Conservation (phyloP, 495 filamentous ascomycete genomes). For the Aspergillus egyptiacus region DNA sequence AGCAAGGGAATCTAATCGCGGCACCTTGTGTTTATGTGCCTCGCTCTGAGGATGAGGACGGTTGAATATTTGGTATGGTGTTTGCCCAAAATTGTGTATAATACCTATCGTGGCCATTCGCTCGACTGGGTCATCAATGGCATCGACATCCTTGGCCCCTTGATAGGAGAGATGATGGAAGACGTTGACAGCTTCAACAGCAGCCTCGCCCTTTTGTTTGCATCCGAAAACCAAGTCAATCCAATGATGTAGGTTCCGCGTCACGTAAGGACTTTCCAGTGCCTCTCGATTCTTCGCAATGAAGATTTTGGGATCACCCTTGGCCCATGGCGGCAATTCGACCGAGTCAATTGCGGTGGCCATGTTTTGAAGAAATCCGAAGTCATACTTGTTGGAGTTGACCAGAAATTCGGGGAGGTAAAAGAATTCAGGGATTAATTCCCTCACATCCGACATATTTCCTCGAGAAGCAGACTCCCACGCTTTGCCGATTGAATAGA, state of each 20-base stretch:
- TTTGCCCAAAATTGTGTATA: constrained; percentile 98
- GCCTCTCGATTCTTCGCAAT: constrained; percentile 92
- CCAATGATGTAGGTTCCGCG: constrained; percentile 84
- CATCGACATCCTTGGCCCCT: constrained; percentile 86
- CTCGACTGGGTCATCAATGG: constrained; percentile 82
- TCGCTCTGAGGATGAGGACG: constrained; percentile 72
- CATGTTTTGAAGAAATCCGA: constrained; percentile 75
- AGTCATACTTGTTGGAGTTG: constrained; percentile 90
- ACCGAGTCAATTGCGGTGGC: constrained; percentile 78
- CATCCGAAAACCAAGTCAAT: constrained; percentile 93
- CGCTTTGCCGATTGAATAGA: constrained; percentile 86
- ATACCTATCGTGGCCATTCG: constrained; percentile 83
- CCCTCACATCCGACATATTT: constrained; percentile 89
- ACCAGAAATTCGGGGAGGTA: constrained; percentile 89
- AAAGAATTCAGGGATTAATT: constrained; percentile 94
- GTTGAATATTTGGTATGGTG: constrained; percentile 88
- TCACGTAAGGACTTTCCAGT: constrained; percentile 90
- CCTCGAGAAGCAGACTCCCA: constrained; percentile 86
- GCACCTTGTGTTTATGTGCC: constrained; percentile 50
- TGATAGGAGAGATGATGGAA: constrained; percentile 95
- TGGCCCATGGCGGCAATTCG: constrained; percentile 87
- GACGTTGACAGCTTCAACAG: constrained; percentile 85
- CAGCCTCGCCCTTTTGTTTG: constrained; percentile 92
- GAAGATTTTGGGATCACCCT: constrained; percentile 93
- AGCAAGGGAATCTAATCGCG: constrained; percentile 70